Evolutionary conservation across 139 green algal genomes (phyloP), one percentile per base, ranked within the genome.

Genomic region (Auxenochlorella protothecoides): DNA sequence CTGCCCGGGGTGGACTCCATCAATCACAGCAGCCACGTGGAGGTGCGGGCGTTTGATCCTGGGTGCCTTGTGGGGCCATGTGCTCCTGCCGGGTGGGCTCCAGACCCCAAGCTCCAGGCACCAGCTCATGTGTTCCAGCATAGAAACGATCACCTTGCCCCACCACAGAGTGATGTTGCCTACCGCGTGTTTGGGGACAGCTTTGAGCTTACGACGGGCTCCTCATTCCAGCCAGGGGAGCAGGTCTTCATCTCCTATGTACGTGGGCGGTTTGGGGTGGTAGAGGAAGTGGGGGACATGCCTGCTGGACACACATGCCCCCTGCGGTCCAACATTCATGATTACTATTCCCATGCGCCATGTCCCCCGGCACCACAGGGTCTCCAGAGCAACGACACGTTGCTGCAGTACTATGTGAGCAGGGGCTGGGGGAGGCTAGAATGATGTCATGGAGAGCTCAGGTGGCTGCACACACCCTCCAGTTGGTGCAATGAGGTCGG

Each of bases 351-450:
- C 27, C 27, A 44, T 44, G 27, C 27, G 27, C 27, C 70, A 79
- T 85, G 14, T 86, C 81, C 76, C 86, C 88, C 68, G 80, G 61
- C 15, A 88, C 88, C 62, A 82, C 78, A 3, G 15, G 11, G 51
- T 57, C 68, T 66, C n/a, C 76, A 88, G 67, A 61, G 63, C 71
- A 89, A 89, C 69, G 79, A 83, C 74, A 71, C 66, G 44, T 70
- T 89, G 60, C 61, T 89, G 67, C 84, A 89, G 44, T 89, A 77
- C 71, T 89, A 89, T 52, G 80, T 9, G 44, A 62, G 6, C 69
- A 74, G 15, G 15, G 63, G 9, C 15, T 68, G 5, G 68, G 55
- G 27, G 27, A 44, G 27, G 27, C 27, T 44, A 44, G 27, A 2
- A 1, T 1, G 27, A 44, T 44, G 27, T 44, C 27, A 44, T 44